Base-by-base conservation (phyloP, 176 grass and related monocot genomes). In the Carex cristatella region DNA sequence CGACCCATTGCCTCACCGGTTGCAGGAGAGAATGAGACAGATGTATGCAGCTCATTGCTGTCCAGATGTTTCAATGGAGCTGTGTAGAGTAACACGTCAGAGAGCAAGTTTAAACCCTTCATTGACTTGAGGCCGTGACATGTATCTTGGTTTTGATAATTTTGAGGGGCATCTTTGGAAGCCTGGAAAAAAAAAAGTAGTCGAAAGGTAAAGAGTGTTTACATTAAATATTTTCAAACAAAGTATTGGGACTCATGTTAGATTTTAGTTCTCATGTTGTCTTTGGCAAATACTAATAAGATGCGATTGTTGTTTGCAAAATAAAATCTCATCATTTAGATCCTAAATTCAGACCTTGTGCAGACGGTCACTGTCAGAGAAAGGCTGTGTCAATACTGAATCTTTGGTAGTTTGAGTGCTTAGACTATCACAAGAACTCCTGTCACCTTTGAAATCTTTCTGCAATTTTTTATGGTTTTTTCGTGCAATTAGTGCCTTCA, bases 401-500 rank as follows among this genome's bases (percentile, higher is more conserved):
- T 87, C 77, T 89, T 75, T 88, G 14, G 75, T 76, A 12, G 28
- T 77, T 76, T 71, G 44, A 44, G 88, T 81, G 69, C 49, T 87
- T 89, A 60, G 56, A 35, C 56, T 89, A 91, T 92, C 83, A 68
- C 77, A 86, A n/a, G 89, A 95, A 79, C 48, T 61, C 83, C 88
- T 86, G 54, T 84, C 89, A 63, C 84, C 51, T 85, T 84, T 95
- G 80, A 75, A 87, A 71, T 88, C 85, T 70, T 56, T 72, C 51
- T 64, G 62, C 83, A 81, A 86, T 49, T 87, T 92, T 63, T 79
- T 60, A 33, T 69, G 81, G 61, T 86, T 86, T 53, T 72, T 64
- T 86, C 68, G 65, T 19, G 87, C 83, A 88, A 95, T 88, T 69
- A 95, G 85, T 67, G 90, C 87, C 75, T 92, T 95, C 69, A 92